Conservation (phyloP, 768 basidiomycete species). For the Hericium alpestre region DNA sequence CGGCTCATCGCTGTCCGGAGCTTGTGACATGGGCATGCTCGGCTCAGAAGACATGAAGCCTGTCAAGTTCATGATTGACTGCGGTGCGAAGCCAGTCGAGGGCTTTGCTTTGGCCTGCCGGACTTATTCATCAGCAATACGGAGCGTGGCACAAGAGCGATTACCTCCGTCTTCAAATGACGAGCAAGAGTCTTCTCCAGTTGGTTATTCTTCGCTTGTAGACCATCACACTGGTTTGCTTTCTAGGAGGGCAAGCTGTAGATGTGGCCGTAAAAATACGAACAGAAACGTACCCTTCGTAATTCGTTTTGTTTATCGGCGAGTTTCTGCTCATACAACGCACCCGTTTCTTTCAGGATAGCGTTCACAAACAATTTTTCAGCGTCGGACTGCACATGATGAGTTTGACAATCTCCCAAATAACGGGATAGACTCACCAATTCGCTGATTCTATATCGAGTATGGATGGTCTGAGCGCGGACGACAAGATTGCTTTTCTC, state of each 20-base stretch:
- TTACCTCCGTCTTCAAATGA: constrained; percentile 19
- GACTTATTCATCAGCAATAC: no score
- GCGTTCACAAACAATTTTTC: constrained; percentile 23
- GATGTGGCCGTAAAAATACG: background rate
- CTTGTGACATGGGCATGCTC: constrained; percentile 15
- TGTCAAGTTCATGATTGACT: constrained; percentile 22
- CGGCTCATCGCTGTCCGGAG: constrained; percentile 15
- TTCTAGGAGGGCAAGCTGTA: constrained; percentile 12
- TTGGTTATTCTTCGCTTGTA: constrained; percentile 18
- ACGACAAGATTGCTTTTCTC: constrained; percentile 14
- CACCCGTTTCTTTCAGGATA: constrained; percentile 20
- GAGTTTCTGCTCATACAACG: constrained; percentile 24
- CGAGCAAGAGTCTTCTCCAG: constrained; percentile 22
- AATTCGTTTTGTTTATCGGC: constrained; percentile 26
- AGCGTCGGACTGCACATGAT: constrained; percentile 10
- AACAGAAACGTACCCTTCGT: constrained; percentile 17
- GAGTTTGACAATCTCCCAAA: background rate
- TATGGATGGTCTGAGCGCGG: constrained; percentile 17
- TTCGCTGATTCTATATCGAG: constrained; percentile 21
- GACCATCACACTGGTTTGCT: constrained; percentile 21
- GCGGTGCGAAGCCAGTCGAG: background rate
- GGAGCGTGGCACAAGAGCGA: background rate
- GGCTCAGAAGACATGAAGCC: constrained; percentile 18
- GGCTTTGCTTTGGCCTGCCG: no score
- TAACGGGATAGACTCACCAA: constrained; percentile 13